Conservation (phyloP, 2,329 filamentous ascomycete species). For the Calonectria pauciramosa region DNA sequence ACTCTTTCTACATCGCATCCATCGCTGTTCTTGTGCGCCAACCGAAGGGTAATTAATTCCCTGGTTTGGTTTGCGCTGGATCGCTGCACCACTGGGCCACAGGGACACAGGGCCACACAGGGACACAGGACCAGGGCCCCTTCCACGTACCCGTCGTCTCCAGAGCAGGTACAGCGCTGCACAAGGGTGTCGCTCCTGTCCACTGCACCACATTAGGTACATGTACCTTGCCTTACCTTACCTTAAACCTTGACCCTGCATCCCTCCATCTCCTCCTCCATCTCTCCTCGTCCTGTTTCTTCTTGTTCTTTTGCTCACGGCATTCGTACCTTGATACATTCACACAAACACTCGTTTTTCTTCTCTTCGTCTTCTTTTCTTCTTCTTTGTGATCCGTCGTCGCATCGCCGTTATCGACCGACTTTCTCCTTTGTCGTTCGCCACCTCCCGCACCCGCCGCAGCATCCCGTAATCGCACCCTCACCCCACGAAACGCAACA, state of each 20-base stretch:
- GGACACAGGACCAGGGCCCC: not conserved
- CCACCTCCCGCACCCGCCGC: not conserved
- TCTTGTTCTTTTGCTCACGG: conserved; percentile 17
- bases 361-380: not conserved
- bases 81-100: not conserved
- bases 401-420: conserved; percentile 5
- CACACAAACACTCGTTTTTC: conserved; percentile 19
- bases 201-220: conserved; percentile 9
- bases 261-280: conserved; percentile 16
- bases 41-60: conserved; percentile 43
- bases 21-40: conserved; percentile 36
- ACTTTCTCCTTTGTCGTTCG: conserved; percentile 21
- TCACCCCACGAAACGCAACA: conserved; percentile 40
- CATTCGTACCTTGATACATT: conserved; percentile 13
- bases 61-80: conserved; percentile 35
- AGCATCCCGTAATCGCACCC: conserved; percentile 24
- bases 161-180: conserved; percentile 4
- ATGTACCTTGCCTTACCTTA: conserved; percentile 16
- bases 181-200: conserved; percentile 17
- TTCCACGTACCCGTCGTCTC: conserved; percentile 15
- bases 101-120: not conserved
- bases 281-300: conserved; percentile 17
- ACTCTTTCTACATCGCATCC: conserved; percentile 39
- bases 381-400: not conserved
- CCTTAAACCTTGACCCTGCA: conserved; percentile 30